A percentile compares a stretch with the other conserved stretches of the same genome.
These are phyloP conservation scores for Penicillium corylophilum DNA, from an alignment of 2,329 filamentous ascomycete species.

Conservation along the genomic window DNA sequence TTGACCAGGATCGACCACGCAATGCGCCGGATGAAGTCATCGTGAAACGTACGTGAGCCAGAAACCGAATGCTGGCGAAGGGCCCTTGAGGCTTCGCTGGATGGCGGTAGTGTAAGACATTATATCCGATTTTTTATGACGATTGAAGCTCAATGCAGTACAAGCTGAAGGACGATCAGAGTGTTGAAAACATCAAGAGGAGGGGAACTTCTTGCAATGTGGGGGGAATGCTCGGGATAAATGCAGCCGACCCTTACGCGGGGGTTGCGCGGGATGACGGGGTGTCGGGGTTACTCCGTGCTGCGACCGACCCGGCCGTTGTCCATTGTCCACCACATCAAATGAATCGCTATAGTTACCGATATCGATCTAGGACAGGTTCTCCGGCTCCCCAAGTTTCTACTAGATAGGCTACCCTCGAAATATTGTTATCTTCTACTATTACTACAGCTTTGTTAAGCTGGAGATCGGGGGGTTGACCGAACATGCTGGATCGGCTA, in stretches of 20 bases:
- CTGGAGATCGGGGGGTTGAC: too few relatives aligned
- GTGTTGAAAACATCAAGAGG: not conserved
- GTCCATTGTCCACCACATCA: not conserved
- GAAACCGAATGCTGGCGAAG: conserved; percentile 29
- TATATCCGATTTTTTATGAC: not conserved
- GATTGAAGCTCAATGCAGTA: not conserved
- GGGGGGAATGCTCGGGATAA: not conserved
- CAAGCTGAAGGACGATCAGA: not conserved
- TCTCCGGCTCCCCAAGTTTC: not conserved
- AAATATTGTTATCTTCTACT: not conserved
- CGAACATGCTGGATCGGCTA: not conserved
- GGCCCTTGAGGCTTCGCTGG: conserved; percentile 11
- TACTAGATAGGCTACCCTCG: not conserved
- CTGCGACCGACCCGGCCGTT: not conserved
- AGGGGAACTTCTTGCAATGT: not conserved
- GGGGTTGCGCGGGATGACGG: not conserved
- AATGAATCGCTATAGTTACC: not conserved
- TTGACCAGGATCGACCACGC: not conserved
- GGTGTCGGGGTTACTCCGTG: not conserved
- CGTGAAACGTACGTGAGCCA: conserved; percentile 34
- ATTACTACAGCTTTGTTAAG: too few relatives aligned
- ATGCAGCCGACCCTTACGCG: not conserved
- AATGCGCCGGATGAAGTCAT: not conserved
- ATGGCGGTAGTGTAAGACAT: conserved; percentile 20
- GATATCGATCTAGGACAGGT: not conserved